These are phyloP conservation scores for Hypomyces rosellus DNA, from an alignment of 2,329 filamentous ascomycete genomes.

Conservation along the genomic window DNA sequence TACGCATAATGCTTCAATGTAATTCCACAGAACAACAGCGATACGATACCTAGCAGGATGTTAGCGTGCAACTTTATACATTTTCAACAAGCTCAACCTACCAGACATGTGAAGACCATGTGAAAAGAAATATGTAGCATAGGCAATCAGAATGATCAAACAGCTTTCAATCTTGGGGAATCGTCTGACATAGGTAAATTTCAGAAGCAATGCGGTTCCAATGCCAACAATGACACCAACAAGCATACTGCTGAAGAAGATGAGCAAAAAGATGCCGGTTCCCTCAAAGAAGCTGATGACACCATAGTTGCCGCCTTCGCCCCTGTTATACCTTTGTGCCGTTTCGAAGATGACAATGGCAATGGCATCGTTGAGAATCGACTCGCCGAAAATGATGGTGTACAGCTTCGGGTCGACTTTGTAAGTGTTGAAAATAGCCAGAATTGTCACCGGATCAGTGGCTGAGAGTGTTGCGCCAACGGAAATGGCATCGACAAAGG, in stretches of 20 bases:
- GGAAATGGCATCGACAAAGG: conserved; percentile 91
- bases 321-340: conserved; percentile 83
- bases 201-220: conserved; percentile 77
- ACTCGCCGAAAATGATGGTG: conserved; percentile 97
- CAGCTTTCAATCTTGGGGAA: conserved; percentile 97
- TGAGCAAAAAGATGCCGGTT: conserved; percentile 87
- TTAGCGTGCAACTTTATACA: not conserved
- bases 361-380: conserved; percentile 95
- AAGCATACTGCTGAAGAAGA: conserved; percentile 90
- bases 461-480: conserved; percentile 94
- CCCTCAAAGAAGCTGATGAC: conserved; percentile 82
- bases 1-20: conserved; percentile 98
- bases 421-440: conserved; percentile 98
- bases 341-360: conserved; percentile 99
- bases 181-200: conserved; percentile 88
- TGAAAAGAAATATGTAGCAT: conserved; percentile 96
- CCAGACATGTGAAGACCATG: conserved; percentile 94
- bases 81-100: conserved; percentile 38
- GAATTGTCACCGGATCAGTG: conserved; percentile 93
- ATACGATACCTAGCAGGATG: conserved; percentile 71
- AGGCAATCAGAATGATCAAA: conserved; percentile 86
- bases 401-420: conserved; percentile 98
- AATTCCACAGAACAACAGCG: conserved; percentile 93
- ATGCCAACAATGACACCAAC: conserved; percentile 87
- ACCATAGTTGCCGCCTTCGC: conserved; percentile 63